Percentiles rank a stretch among this genome's conserved stretches.
phyloP scores from a whole-genome alignment of 176 grass and related monocot genomes.

The Dactylis glomerata region DNA sequence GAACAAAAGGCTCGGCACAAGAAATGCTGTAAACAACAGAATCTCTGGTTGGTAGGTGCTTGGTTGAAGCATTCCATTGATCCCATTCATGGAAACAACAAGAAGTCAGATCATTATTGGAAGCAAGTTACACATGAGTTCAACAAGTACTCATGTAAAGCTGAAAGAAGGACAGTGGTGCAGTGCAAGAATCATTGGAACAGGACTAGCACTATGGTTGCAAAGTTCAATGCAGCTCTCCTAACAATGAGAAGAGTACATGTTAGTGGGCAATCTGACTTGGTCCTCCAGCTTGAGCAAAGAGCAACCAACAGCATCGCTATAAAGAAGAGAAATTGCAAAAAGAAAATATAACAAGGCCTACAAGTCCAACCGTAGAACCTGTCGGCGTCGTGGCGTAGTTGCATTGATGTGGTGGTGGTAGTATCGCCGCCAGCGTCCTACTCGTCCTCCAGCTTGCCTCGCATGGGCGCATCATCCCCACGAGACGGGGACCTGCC shows the following conservation, averaged over 20 bases:
- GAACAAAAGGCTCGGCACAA: not conserved
- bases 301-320: no score
- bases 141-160: not conserved
- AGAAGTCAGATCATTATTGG: not conserved
- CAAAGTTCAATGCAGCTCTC: not conserved
- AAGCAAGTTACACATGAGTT: not conserved
- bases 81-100: not conserved
- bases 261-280: not conserved
- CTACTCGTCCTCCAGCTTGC: no score
- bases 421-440: no score
- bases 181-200: not conserved
- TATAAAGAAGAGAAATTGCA: no score
- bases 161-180: not conserved
- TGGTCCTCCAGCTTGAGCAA: no score
- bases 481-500: no score
- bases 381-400: no score
- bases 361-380: no score
- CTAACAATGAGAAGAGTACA: not conserved
- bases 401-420: no score
- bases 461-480: no score
- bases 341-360: no score
- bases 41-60: not conserved
- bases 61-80: not conserved
- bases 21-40: not conserved
- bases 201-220: not conserved